phyloP scores from a whole-genome alignment of 164 flowering plant genomes.

The Vitis rotundifolia region DNA sequence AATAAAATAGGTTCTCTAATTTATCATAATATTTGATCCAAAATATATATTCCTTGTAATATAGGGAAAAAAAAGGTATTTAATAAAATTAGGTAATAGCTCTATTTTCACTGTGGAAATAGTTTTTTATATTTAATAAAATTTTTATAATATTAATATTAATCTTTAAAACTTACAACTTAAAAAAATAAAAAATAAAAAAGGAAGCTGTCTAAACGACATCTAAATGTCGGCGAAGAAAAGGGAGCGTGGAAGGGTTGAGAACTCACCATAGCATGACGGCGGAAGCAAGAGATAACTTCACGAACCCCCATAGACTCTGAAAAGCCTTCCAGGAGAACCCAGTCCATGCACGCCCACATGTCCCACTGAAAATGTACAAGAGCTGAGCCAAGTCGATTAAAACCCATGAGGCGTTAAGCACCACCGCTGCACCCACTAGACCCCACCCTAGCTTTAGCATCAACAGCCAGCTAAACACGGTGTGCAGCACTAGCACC shows the following conservation, averaged over 20 bases:
- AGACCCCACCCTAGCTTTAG: constrained; percentile 68
- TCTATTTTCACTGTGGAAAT: too few relatives aligned
- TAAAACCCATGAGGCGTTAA: constrained; percentile 73
- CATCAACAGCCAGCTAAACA: constrained; percentile 67
- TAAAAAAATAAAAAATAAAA: not conserved
- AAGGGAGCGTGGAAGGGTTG: not conserved
- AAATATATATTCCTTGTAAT: too few relatives aligned
- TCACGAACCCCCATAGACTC: constrained; percentile 61
- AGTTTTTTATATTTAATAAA: too few relatives aligned
- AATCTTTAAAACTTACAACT: too few relatives aligned
- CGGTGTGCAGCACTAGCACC: constrained; percentile 45
- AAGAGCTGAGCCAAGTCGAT: constrained; percentile 58
- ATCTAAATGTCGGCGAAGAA: not conserved
- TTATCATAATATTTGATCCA: too few relatives aligned
- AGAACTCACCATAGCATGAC: constrained; percentile 72
- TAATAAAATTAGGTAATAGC: too few relatives aligned
- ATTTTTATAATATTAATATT: too few relatives aligned
- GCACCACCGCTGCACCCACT: constrained; percentile 69
- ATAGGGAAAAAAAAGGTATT: too few relatives aligned
- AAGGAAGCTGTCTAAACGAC: not conserved
- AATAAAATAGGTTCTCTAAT: too few relatives aligned
- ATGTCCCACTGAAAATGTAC: constrained; percentile 58
- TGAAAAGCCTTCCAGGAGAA: constrained; percentile 72
- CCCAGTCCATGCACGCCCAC: constrained; percentile 73
- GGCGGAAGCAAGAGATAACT: constrained; percentile 74